phyloP scores from a whole-genome alignment of 2,329 filamentous ascomycete genomes.

The Emydomyces testavorans region DNA sequence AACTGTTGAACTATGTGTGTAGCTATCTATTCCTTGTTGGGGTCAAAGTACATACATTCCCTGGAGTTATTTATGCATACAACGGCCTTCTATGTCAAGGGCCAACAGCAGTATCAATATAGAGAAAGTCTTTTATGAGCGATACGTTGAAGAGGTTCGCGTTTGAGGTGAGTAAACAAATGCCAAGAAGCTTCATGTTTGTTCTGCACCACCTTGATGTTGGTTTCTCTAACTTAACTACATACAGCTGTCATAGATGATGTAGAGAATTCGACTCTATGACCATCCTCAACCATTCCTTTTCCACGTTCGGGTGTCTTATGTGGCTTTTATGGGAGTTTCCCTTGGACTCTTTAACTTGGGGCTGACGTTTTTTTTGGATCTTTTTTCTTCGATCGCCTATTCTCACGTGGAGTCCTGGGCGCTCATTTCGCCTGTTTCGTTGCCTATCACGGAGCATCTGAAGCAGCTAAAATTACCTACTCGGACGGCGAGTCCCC shows the following conservation, averaged over 20 bases:
- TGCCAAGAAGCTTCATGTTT: no score
- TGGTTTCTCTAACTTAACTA: no score
- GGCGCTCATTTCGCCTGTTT: conserved; percentile 1
- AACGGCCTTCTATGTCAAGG: no score
- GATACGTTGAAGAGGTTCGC: no score
- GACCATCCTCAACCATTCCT: neutral
- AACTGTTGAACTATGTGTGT: neutral
- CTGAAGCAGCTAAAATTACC: neutral
- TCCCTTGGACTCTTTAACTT: neutral
- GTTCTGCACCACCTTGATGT: no score
- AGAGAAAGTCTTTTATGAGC: no score
- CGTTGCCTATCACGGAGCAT: neutral
- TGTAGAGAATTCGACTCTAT: neutral
- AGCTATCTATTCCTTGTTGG: no score
- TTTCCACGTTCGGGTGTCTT: neutral
- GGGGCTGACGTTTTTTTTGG: neutral
- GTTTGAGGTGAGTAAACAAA: no score
- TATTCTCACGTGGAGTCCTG: conserved; percentile 16
- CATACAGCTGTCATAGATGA: no score
- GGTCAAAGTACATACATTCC: no score
- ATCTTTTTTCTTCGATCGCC: neutral
- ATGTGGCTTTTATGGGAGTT: neutral
- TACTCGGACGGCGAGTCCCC: neutral
- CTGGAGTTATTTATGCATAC: no score
- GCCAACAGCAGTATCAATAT: no score